These are phyloP conservation scores for Vigna trinervia DNA, from an alignment of 306 rosid species.

Conservation along the genomic window DNA sequence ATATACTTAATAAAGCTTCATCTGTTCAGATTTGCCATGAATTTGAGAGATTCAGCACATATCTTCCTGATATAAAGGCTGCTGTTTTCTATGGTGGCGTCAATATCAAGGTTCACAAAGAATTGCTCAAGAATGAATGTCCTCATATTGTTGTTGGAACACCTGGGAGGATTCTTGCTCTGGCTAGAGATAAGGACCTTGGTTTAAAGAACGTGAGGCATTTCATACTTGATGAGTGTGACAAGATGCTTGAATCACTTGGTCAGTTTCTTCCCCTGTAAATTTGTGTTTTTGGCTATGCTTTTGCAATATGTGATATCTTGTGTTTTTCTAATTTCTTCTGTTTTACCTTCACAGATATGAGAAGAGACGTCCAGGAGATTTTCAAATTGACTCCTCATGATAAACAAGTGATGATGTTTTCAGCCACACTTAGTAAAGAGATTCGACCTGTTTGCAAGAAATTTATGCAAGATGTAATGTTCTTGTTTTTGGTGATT, in stretches of 20 bases:
- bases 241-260: slow-evolving; percentile 85
- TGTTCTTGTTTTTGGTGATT: slow-evolving; percentile 40
- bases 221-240: slow-evolving; percentile 83
- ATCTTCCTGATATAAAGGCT: slow-evolving; percentile 65
- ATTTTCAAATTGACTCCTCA: slow-evolving; percentile 80
- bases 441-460: slow-evolving; percentile 87
- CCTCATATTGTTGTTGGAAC: slow-evolving; percentile 87
- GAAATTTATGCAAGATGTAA: slow-evolving; percentile 88
- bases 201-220: slow-evolving; percentile 79
- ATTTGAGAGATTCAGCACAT: slow-evolving; percentile 76
- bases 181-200: slow-evolving; percentile 76
- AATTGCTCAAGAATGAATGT: slow-evolving; percentile 74
- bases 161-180: slow-evolving; percentile 77
- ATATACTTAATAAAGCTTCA: slow-evolving; percentile 8
- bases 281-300: background rate
- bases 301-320: background rate
- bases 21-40: slow-evolving; percentile 72
- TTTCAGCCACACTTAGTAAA: slow-evolving; percentile 80
- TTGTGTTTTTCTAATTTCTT: slow-evolving; percentile 14
- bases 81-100: slow-evolving; percentile 81
- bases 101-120: slow-evolving; percentile 68
- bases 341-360: slow-evolving; percentile 53
- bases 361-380: slow-evolving; percentile 81
- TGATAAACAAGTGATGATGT: slow-evolving; percentile 88
- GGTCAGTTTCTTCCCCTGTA: slow-evolving; percentile 49